phyloP scores from a whole-genome alignment of 805 yeast genomes.

The Candida vaughaniae region DNA sequence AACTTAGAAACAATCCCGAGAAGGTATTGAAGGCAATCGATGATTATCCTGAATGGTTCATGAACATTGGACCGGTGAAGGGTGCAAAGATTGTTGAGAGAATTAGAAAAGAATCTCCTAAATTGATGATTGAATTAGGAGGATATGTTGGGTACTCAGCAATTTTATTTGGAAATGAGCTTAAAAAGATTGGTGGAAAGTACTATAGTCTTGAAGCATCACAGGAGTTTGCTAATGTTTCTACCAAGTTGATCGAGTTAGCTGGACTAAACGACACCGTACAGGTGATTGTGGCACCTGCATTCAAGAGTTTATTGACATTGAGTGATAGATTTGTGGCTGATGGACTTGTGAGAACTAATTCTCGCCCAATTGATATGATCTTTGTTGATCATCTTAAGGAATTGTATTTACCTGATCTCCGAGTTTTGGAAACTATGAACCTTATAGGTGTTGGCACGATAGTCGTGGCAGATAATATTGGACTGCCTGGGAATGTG shows the following conservation, averaged over 20 bases:
- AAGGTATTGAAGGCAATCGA: conserved; percentile 31
- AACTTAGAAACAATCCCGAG: conserved; percentile 29
- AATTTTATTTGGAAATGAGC: conserved; percentile 28
- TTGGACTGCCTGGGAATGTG: conserved; percentile 34
- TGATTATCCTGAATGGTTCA: conserved; percentile 22
- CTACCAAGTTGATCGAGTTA: conserved; percentile 26
- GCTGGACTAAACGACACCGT: conserved; percentile 33
- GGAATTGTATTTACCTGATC: conserved; percentile 38
- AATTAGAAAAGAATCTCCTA: conserved; percentile 22
- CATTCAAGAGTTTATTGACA: conserved; percentile 24
- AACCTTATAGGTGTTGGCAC: conserved; percentile 41
- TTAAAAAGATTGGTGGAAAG: conserved; percentile 22
- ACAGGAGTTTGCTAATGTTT: conserved; percentile 29
- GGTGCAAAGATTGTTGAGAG: conserved; percentile 26
- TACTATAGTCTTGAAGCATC: conserved; percentile 35
- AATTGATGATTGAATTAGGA: conserved; percentile 32
- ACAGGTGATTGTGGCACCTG: conserved; percentile 32
- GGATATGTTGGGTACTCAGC: conserved; percentile 39
- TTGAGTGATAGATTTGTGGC: conserved; percentile 17
- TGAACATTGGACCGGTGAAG: conserved; percentile 33
- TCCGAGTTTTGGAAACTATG: conserved; percentile 40
- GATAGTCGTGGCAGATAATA: conserved; percentile 38
- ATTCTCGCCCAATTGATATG: conserved; percentile 26
- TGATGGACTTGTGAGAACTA: conserved; percentile 8
- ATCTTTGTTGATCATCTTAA: conserved; percentile 43